Base-by-base conservation (phyloP, 2,329 filamentous ascomycete genomes). In the Trichoderma koningii region DNA sequence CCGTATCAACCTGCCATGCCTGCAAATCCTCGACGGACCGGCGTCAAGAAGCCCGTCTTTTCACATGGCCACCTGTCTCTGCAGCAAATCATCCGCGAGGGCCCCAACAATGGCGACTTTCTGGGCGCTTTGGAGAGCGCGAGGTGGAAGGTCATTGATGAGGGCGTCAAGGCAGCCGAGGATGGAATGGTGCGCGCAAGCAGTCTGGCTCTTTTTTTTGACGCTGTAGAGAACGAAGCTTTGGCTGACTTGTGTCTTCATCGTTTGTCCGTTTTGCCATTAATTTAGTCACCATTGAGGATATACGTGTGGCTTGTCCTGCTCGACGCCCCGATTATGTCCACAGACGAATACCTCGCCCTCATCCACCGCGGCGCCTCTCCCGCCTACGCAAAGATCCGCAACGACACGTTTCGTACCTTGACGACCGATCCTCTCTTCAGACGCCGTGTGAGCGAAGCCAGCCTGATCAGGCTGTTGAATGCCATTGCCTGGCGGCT, bases 271-370 rank as follows among this genome's bases (percentile, higher is more conserved):
- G 7, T 10, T 34, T 34, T 30, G 47, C n/a, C 1, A 45, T 53
- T 45, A 14, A 21, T 28, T 7, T 56, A 97, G 94, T 99, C 95
- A 21, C 89, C 93, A 52, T 82, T 95, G 68, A 89, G 95, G 72
- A 96, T 98, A 75, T 98, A 99, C 76, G 87, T 96, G 69, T 99
- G 95, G 95, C 85, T 98, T 47, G 91, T 97, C 70, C 86, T 99
- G 14, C 89, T 99, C 71, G 91, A 97, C 74, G 89, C 93, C 38
- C 89, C 92, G 7, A 87, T 96, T 50, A 82, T 97, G 68, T 85
- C 89, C 51, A 97, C 95, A 66, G 91, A 97, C 72, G 85, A 89
- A 67, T 99, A 99, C 76, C 90, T 98, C 69, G 85, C 87, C 65
- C 89, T 98, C 51, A 90, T 99, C 69, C 93, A 96, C 74, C 92